A percentile compares a stretch with the other conserved stretches of the same genome.
These are phyloP conservation scores for Lycium barbarum DNA, from an alignment of 257 asterid species.

Conservation along the genomic window DNA sequence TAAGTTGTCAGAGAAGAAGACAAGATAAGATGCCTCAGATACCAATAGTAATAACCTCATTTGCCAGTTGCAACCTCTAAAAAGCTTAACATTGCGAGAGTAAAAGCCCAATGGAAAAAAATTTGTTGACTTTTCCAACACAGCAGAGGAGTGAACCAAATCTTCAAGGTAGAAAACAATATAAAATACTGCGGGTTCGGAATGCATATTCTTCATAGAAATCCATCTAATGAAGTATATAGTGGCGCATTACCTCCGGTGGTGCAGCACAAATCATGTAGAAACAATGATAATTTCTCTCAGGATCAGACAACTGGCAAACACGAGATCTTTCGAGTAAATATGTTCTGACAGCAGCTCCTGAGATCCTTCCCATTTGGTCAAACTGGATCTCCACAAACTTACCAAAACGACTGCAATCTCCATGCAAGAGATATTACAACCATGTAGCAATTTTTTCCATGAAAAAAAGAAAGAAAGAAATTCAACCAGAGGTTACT, in stretches of 20 bases:
- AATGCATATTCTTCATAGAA: background rate
- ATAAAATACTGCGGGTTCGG: background rate
- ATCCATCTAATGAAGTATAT: constrained; percentile 24
- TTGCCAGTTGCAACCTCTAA: constrained; percentile 14
- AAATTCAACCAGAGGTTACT: constrained; percentile 2
- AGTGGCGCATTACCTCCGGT: constrained; percentile 60
- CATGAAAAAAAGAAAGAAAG: background rate
- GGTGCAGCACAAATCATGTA: constrained; percentile 99
- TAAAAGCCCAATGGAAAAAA: background rate
- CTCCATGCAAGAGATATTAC: constrained; percentile 37
- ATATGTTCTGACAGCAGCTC: constrained; percentile 99
- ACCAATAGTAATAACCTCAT: background rate
- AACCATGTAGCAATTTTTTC: constrained; percentile 1
- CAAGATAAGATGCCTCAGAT: background rate
- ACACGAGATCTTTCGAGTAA: constrained; percentile 99
- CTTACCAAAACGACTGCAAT: constrained; percentile 96
- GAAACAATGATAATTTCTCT: constrained; percentile 98
- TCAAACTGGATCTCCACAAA: constrained; percentile 99
- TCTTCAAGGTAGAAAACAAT: background rate
- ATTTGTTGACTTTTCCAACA: background rate
- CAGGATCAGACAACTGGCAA: constrained; percentile 99
- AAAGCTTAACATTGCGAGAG: background rate
- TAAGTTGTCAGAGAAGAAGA: constrained; percentile 5
- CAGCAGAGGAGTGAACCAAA: background rate
- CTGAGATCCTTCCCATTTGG: constrained; percentile 84